A percentile compares a stretch with the other conserved stretches of the same genome.
phyloP scores from a whole-genome alignment of 2,329 filamentous ascomycete species.

The Rhexocercosporidium sp. region DNA sequence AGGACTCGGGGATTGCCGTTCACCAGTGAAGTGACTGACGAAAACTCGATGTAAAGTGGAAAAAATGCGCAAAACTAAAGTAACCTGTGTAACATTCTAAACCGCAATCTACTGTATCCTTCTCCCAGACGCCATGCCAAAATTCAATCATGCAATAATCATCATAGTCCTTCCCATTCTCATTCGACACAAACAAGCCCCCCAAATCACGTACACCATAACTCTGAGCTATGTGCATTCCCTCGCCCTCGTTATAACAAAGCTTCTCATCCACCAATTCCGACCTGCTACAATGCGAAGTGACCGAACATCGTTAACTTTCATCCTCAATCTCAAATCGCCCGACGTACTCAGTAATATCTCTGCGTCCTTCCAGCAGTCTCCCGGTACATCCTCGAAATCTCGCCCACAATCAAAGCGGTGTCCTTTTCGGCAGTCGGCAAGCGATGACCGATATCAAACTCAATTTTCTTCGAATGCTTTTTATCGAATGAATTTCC shows the following conservation, averaged over 20 bases:
- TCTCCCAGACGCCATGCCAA: constrained; percentile 6
- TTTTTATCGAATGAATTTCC: constrained; percentile 26
- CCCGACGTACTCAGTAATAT: constrained; percentile 6
- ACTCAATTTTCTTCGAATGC: constrained; percentile 29
- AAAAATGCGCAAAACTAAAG: neutral
- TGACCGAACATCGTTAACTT: neutral
- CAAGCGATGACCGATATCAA: constrained; percentile 33
- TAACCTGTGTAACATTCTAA: neutral
- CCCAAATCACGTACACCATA: neutral
- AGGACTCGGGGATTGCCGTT: neutral
- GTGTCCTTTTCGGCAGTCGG: constrained; percentile 32
- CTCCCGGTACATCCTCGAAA: constrained; percentile 30
- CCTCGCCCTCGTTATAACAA: neutral
- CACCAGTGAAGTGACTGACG: neutral
- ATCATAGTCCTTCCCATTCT: neutral
- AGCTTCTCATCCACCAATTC: neutral
- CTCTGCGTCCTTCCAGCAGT: constrained; percentile 14
- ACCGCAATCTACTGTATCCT: neutral
- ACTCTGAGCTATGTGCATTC: neutral
- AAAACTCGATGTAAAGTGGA: neutral
- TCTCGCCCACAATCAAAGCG: constrained; percentile 30
- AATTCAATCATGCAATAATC: neutral
- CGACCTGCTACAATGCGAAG: neutral
- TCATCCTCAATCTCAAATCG: neutral
- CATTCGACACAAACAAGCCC: neutral